These are phyloP conservation scores for Porodaedalea pini DNA, from an alignment of 1,284 basidiomycete species.

Conservation along the genomic window DNA sequence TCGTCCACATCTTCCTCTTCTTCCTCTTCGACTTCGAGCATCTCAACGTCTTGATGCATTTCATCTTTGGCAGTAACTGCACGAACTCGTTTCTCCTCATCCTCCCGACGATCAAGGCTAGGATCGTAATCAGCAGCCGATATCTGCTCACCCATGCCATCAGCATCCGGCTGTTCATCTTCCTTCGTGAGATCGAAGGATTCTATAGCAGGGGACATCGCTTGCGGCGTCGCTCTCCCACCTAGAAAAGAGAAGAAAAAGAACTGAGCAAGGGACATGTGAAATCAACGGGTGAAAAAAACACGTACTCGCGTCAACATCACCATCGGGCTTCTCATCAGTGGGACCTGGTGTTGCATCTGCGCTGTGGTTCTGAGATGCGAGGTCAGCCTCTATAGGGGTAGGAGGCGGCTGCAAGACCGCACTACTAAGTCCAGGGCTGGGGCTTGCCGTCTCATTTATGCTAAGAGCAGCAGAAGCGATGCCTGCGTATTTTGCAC, in stretches of 20 bases:
- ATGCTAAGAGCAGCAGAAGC: slow-evolving; percentile 36
- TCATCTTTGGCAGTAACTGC: slow-evolving; percentile 37
- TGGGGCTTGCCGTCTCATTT: slow-evolving; percentile 43
- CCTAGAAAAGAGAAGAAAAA: slow-evolving; percentile 28
- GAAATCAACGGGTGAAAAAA: neutral
- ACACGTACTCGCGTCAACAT: slow-evolving; percentile 28
- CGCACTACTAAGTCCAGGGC: slow-evolving; percentile 66
- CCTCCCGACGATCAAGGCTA: slow-evolving; percentile 76
- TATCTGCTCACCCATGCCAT: slow-evolving; percentile 62
- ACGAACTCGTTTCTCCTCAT: slow-evolving; percentile 66
- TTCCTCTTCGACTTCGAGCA: slow-evolving; percentile 54
- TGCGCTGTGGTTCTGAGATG: slow-evolving; percentile 51
- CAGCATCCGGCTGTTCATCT: slow-evolving; percentile 43
- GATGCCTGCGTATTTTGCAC: slow-evolving; percentile 72
- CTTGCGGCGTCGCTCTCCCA: slow-evolving; percentile 50
- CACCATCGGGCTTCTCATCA: slow-evolving; percentile 25
- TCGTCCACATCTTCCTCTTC: slow-evolving; percentile 80
- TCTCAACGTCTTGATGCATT: slow-evolving; percentile 45
- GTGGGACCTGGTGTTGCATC: slow-evolving; percentile 33
- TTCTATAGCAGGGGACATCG: slow-evolving; percentile 47
- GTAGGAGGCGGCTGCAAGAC: slow-evolving; percentile 60
- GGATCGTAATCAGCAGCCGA: slow-evolving; percentile 94
- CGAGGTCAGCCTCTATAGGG: slow-evolving; percentile 56
- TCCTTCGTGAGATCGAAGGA: slow-evolving; percentile 63
- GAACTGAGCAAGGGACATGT: slow-evolving; percentile 7